Base-by-base conservation (phyloP, 176 grass and related monocot species). In the Calamus simplicifolius region DNA sequence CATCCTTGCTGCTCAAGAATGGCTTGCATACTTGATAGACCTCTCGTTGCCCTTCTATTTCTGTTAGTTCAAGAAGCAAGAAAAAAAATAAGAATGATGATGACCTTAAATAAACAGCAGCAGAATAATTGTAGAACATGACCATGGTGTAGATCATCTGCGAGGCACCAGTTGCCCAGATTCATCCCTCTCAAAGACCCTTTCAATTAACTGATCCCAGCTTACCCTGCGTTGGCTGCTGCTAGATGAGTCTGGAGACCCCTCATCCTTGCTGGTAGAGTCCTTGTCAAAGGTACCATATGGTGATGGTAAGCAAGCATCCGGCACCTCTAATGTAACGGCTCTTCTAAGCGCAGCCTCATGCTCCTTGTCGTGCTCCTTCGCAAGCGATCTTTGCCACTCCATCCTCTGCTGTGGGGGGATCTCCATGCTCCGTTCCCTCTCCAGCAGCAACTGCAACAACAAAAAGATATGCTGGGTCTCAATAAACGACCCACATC, bases 211-310 rank as follows among this genome's bases (percentile, higher is more conserved):
- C 76, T 16, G 10, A 7, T 54, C 17, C 28, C 29, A 79, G 67
- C 61, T 23, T 66, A 48, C 18, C 61, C 29, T 53, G 25, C 28
- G 72, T 61, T 28, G 43, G 61, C 51, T 59, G 55, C 61, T 71
- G 76, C 68, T 79, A 60, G 54, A 66, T 69, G n/a, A 30, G 61
- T 14, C 54, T 55, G 55, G 51, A 58, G 4, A 25, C 50, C 55
- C 17, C 28, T 18, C 23, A 1, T 14, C 56, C 6, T 63, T 69
- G 30, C 49, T 12, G 7, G 18, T 35, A 29, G 50, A 23, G 49
- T 83, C 73, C 51, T 88, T 78, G 5, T 66, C 28, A 12, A 85
- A 91, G 0, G 84, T 97, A 30, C 81, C 93, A n/a, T 97, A 91
- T 64, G 70, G 51, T 3, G 81, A 80, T 13, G 69, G 58, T 12